Conservation (phyloP, 306 rosid species). For the Corylus americana region DNA sequence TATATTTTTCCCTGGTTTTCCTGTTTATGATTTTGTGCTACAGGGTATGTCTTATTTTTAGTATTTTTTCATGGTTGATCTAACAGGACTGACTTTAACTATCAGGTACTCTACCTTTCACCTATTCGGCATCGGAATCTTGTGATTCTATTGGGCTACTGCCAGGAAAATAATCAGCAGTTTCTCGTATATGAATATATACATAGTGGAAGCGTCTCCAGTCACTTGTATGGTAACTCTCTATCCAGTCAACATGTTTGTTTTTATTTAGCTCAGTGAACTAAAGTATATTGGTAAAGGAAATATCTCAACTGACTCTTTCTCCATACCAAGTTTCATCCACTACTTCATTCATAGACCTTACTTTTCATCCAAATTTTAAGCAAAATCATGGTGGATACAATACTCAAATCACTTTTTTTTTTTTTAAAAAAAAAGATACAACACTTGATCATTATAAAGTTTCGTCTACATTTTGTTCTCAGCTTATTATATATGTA, state of each 20-base stretch:
- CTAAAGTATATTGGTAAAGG: slow-evolving; percentile 10
- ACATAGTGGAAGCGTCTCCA: slow-evolving; percentile 89
- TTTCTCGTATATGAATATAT: slow-evolving; percentile 83
- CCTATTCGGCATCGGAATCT: slow-evolving; percentile 77
- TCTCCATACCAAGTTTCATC: background rate
- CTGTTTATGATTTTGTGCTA: background rate
- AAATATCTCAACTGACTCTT: background rate
- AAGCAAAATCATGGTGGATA: slow-evolving; percentile 12
- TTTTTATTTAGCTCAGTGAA: slow-evolving; percentile 7
- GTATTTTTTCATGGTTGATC: slow-evolving; percentile 36
- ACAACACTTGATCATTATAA: slow-evolving; percentile 2
- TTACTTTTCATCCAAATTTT: slow-evolving; percentile 4
- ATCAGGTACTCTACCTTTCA: slow-evolving; percentile 82
- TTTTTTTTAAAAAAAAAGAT: background rate
- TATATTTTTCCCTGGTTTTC: background rate
- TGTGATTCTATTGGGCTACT: slow-evolving; percentile 85
- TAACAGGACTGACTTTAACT: slow-evolving; percentile 36
- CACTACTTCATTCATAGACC: slow-evolving; percentile 1
- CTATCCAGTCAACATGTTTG: slow-evolving; percentile 28
- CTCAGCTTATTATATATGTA: slow-evolving; percentile 8
- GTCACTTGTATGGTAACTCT: slow-evolving; percentile 86
- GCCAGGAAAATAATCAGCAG: slow-evolving; percentile 87
- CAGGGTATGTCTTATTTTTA: slow-evolving; percentile 14
- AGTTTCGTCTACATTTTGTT: slow-evolving; percentile 3
- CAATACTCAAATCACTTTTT: background rate